Evolutionary conservation across 768 basidiomycete species (phyloP), one percentile per base, ranked within the genome.

Genomic region (Dentipellis fragilis): DNA sequence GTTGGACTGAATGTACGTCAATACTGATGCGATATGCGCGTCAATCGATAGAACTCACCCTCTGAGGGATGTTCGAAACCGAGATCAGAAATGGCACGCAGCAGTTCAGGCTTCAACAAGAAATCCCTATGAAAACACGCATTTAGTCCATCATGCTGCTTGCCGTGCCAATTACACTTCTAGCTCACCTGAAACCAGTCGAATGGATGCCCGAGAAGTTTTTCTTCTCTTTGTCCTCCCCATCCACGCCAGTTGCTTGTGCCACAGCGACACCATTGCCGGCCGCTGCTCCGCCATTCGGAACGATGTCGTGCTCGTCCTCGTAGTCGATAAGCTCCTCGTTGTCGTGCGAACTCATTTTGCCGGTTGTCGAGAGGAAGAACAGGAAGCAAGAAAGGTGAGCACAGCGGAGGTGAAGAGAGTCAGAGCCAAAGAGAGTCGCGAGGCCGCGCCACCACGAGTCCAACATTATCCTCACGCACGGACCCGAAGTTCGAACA

Each of bases 61-160:
- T 99, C 96, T 51, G 95, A 98, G 54, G 96, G 96, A 74, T 99
- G 96, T 72, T 99, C 96, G 67, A 99, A 99, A 70, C 96, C 96
- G n/a, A 99, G 77, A 67, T 99, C 96, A 72, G 91, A 93, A 70
- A 99, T 99, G 51, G 96, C 94, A 57, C 96, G 87, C 64, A 98
- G 80, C 58, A 99, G 72, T 69, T 98, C 96, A 39, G 96, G 92
- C 75, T 98, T 99, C 71, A 98, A 76, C 69, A 99, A 76, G 78
- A 99, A 99, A 70, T 99, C 96, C 70, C 93, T 96, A 58, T 60
- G 17, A 49, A 29, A 29, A 55, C n/a, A 45, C 47, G 38, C 50
- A 16, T 54, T 45, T 35, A 49, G 63, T 64, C 64, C 58, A 52
- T 46, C 46, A 58, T 51, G 29, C 29, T 6, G 29, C 29, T 29